Evolutionary conservation across 495 filamentous ascomycete species (phyloP).

Genomic region (Darksidea phi): DNA sequence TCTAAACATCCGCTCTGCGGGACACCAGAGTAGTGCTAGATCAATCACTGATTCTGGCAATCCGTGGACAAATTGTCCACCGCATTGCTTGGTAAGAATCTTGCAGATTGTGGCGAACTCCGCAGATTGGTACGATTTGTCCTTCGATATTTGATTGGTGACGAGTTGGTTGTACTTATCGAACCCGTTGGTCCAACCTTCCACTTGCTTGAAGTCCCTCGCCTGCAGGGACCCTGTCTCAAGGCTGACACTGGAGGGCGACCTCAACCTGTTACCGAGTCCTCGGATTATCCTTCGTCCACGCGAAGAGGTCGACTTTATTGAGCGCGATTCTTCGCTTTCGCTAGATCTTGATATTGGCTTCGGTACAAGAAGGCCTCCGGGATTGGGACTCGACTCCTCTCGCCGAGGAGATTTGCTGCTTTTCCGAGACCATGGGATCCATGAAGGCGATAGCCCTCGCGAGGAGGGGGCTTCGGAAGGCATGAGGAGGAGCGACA

Average conservation of each 20-base stretch:
- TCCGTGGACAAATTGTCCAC: conserved; percentile 22
- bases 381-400: neutral
- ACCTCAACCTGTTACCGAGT: conserved; percentile 15
- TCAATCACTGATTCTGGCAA: conserved; percentile 30
- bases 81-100: conserved; percentile 20
- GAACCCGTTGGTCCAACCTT: conserved; percentile 22
- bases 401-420: neutral
- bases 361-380: conserved; percentile 1
- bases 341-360: conserved; percentile 12
- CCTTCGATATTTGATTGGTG: conserved; percentile 7
- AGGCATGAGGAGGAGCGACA: conserved; percentile 26
- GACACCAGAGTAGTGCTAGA: conserved; percentile 30
- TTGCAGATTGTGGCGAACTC: conserved; percentile 11
- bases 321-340: conserved; percentile 25
- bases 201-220: conserved; percentile 21
- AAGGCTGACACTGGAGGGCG: conserved; percentile 14
- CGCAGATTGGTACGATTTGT: neutral
- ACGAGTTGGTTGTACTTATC: conserved; percentile 32
- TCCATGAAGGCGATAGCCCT: neutral
- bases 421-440: neutral
- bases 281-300: conserved; percentile 3
- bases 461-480: conserved; percentile 8
- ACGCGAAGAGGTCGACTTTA: conserved; percentile 15
- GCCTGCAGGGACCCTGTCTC: conserved; percentile 11
- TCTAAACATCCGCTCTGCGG: conserved; percentile 5